A percentile compares a stretch with the other conserved stretches of the same genome.
Evolutionary conservation across 1,139 yeast genomes (phyloP).

Genomic region (Sugiyamaella japonica): DNA sequence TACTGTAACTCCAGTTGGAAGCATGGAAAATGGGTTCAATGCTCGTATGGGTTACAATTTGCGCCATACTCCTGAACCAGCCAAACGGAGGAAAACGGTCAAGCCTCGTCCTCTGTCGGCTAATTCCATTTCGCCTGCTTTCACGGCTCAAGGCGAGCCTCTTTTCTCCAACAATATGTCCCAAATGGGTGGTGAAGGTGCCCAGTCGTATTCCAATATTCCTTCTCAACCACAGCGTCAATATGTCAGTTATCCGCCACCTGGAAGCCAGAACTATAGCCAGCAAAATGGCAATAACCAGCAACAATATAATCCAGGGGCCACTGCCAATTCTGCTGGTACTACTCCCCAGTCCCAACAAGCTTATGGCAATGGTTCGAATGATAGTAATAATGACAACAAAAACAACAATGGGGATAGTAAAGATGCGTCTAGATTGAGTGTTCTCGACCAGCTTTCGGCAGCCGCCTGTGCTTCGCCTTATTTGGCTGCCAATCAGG

Average conservation of each 20-base stretch:
- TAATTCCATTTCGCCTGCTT: conserved; percentile 16
- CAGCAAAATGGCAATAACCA: conserved; percentile 1
- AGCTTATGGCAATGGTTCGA: conserved; percentile 11
- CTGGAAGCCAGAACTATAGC: conserved; percentile 4
- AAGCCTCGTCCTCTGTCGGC: conserved; percentile 4
- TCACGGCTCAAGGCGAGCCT: conserved; percentile 15
- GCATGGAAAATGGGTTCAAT: conserved; percentile 3
- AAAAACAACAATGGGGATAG: background rate
- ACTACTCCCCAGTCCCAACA: background rate
- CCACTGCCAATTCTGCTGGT: background rate
- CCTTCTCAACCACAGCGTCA: conserved; percentile 13
- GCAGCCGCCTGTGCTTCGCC: conserved; percentile 33
- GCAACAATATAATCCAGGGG: conserved; percentile 3
- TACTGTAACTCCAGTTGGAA: conserved; percentile 37
- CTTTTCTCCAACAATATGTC: conserved; percentile 6
- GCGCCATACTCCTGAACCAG: background rate
- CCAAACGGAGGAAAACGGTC: conserved; percentile 8
- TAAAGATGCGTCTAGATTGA: conserved; percentile 8
- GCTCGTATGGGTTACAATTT: conserved; percentile 1
- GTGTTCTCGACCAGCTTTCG: conserved; percentile 31
- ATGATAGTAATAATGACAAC: conserved; percentile 3
- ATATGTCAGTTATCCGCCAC: conserved; percentile 14
- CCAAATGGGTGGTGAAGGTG: conserved; percentile 11
- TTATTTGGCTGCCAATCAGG: conserved; percentile 30
- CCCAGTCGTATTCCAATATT: background rate